A percentile compares a stretch with the other conserved stretches of the same genome.
Evolutionary conservation across 352 stramenopile species (phyloP).

Genomic region (Aphanomyces euteiches): DNA sequence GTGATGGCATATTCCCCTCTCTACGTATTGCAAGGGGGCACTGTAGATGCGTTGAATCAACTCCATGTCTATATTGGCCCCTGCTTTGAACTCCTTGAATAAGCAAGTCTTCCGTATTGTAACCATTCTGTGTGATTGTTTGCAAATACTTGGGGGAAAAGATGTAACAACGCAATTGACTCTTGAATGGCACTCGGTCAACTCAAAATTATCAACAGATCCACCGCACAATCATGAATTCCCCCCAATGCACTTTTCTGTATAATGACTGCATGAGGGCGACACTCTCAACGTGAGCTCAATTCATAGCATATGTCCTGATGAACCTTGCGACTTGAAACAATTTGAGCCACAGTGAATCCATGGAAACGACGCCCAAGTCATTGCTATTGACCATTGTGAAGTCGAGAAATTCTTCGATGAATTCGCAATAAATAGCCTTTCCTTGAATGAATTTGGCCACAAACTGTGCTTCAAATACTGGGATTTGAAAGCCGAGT

Average conservation of each 20-base stretch:
- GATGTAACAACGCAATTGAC: not conserved
- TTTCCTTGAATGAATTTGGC: no score
- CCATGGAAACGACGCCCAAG: no score
- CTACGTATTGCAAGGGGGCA: not conserved
- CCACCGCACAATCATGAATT: slow-evolving; percentile 1
- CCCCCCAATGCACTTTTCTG: not conserved
- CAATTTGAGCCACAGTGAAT: no score
- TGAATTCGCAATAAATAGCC: no score
- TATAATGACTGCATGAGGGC: not conserved
- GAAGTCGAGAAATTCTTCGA: no score
- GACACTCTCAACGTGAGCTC: not conserved
- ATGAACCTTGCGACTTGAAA: not conserved
- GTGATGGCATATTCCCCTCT: not conserved
- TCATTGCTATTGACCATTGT: no score
- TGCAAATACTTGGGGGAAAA: not conserved
- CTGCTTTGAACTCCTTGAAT: slow-evolving; percentile 5
- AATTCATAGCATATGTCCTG: not conserved
- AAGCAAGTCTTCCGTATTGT: not conserved
- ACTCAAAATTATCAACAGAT: slow-evolving; percentile 13
- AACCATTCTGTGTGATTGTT: slow-evolving; percentile 10
- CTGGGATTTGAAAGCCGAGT: no score
- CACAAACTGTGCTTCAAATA: no score
- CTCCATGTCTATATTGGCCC: not conserved
- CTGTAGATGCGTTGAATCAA: slow-evolving; percentile 16
- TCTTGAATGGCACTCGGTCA: slow-evolving; percentile 15